A percentile compares a stretch with the other conserved stretches of the same genome.
Conservation (phyloP, 805 yeast genomes). For the Ogataea pini region DNA sequence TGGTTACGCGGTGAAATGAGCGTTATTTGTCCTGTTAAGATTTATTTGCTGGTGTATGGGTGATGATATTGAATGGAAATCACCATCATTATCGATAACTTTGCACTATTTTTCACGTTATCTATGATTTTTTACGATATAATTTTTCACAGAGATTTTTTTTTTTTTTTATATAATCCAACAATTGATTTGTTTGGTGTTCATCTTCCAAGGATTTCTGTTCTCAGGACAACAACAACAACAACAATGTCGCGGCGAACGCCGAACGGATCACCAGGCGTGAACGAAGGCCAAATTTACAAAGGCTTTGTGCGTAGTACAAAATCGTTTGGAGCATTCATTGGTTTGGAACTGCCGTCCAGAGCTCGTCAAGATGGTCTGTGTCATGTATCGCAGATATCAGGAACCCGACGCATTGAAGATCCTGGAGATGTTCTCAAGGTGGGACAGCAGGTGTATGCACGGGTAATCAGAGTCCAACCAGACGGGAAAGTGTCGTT, state of each 20-base stretch:
- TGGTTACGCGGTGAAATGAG: too few species aligned
- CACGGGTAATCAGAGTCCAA: conserved; percentile 49
- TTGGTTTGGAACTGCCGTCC: conserved; percentile 43
- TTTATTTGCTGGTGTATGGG: too few species aligned
- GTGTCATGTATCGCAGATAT: conserved; percentile 75
- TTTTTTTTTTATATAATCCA: too few species aligned
- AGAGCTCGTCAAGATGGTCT: conserved; percentile 53
- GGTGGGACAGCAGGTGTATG: conserved; percentile 63
- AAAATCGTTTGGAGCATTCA: conserved; percentile 77
- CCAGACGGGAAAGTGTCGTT: conserved; percentile 53
- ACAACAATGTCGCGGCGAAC: neutral
- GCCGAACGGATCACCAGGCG: neutral
- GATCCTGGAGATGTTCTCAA: conserved; percentile 61
- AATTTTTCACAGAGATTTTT: too few species aligned
- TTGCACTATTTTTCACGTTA: too few species aligned
- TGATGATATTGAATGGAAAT: too few species aligned
- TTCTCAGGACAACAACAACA: too few species aligned
- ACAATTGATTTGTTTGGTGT: too few species aligned
- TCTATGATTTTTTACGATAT: too few species aligned
- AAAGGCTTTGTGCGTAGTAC: conserved; percentile 61
- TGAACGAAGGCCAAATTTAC: conserved; percentile 46
- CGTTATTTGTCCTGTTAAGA: too few species aligned
- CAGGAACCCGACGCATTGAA: conserved; percentile 44
- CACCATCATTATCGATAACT: too few species aligned
- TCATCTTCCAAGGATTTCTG: too few species aligned